Conservation (phyloP, 352 stramenopile genomes). For the Pythium brassicae region DNA sequence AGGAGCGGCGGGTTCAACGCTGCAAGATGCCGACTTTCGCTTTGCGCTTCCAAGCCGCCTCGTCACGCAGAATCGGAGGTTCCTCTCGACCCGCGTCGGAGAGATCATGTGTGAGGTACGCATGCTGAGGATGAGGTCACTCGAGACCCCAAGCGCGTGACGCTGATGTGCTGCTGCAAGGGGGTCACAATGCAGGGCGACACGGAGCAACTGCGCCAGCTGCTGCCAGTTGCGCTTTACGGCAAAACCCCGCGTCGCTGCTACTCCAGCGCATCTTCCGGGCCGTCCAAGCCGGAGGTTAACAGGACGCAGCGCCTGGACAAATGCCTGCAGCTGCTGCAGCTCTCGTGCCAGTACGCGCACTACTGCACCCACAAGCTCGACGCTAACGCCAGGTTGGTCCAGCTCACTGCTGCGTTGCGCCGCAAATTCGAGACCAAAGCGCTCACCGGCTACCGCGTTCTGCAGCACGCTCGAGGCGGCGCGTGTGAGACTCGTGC, state of each 20-base stretch:
- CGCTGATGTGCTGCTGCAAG: neutral
- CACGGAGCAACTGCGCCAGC: conserved; percentile 22
- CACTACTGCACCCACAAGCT: conserved; percentile 32
- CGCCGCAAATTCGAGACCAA: no score
- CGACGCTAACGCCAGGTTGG: conserved; percentile 27
- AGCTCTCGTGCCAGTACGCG: conserved; percentile 68
- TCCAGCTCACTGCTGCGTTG: neutral
- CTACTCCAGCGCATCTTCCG: neutral
- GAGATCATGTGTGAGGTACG: conserved; percentile 13
- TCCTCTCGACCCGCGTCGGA: conserved; percentile 11
- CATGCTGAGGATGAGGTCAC: neutral
- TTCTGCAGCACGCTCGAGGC: conserved; percentile 7
- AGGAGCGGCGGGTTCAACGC: neutral
- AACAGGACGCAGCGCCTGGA: conserved; percentile 3
- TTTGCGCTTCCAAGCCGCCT: conserved; percentile 9
- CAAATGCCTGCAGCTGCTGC: conserved; percentile 37
- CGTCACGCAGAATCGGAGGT: conserved; percentile 5
- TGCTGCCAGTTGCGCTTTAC: conserved; percentile 36
- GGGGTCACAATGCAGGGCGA: conserved; percentile 11
- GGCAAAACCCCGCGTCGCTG: conserved; percentile 1
- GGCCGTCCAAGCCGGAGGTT: neutral
- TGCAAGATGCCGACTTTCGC: neutral
- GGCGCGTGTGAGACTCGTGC: conserved; percentile 2
- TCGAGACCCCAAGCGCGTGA: no score
- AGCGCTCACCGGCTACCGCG: neutral